phyloP scores from a whole-genome alignment of 257 asterid genomes.

The Solanum microdontum region DNA sequence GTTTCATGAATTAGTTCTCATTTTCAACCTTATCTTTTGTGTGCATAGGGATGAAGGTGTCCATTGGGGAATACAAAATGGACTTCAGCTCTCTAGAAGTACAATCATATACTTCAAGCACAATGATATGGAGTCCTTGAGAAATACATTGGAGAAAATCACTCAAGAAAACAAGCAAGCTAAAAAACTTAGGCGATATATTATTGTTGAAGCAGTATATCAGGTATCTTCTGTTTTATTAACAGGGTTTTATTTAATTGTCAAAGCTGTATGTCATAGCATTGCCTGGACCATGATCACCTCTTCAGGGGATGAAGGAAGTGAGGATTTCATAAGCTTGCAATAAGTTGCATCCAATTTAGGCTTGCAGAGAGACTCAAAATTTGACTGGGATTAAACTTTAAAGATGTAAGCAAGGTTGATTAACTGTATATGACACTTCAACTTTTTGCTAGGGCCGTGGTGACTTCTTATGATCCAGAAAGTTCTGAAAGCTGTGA shows the following conservation, averaged over 20 bases:
- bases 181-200: conserved; percentile 86
- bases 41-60: conserved; percentile 87
- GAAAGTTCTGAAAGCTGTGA: background rate
- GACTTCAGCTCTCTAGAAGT: conserved; percentile 94
- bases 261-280: background rate
- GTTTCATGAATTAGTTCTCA: background rate
- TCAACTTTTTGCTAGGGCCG: background rate
- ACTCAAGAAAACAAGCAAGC: conserved; percentile 70
- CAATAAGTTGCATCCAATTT: background rate
- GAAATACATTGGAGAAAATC: conserved; percentile 49
- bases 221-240: conserved; percentile 45
- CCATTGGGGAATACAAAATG: conserved; percentile 96
- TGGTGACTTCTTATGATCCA: background rate
- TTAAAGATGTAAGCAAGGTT: background rate
- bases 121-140: conserved; percentile 70
- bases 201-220: conserved; percentile 86
- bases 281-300: background rate
- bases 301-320: background rate
- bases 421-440: background rate
- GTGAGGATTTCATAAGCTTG: background rate
- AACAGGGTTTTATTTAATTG: background rate
- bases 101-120: conserved; percentile 80
- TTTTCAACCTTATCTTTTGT: conserved; percentile 1
- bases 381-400: background rate
- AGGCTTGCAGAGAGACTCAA: background rate